Evolutionary conservation across 2,329 filamentous ascomycete genomes (phyloP).

Genomic region (Phaeosphaeriaceae sp.): DNA sequence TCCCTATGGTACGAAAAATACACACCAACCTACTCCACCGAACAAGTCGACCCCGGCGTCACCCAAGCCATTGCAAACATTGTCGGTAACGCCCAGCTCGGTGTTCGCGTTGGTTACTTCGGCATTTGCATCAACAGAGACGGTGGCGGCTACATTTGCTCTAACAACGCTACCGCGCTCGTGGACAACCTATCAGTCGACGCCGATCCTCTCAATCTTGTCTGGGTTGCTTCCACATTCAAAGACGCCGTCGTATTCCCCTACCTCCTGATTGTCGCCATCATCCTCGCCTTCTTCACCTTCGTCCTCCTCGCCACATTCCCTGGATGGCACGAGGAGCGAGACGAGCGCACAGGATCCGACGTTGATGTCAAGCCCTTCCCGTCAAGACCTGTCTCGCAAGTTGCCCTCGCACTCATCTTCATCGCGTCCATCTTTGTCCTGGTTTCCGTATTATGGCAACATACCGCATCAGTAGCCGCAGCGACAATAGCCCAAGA

Average conservation of each 20-base stretch:
- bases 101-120: constrained; percentile 95
- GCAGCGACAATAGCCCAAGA: constrained; percentile 93
- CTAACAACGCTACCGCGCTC: constrained; percentile 93
- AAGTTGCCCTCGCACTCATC: constrained; percentile 91
- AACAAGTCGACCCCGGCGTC: constrained; percentile 90
- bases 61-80: constrained; percentile 88
- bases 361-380: constrained; percentile 94
- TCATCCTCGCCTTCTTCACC: constrained; percentile 95
- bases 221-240: constrained; percentile 96
- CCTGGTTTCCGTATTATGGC: constrained; percentile 75
- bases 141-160: constrained; percentile 90
- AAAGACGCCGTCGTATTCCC: constrained; percentile 99
- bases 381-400: constrained; percentile 88
- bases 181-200: constrained; percentile 88
- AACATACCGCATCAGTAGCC: constrained; percentile 95
- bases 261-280: constrained; percentile 97
- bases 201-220: constrained; percentile 93
- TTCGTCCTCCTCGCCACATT: constrained; percentile 95
- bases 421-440: constrained; percentile 73
- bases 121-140: constrained; percentile 95
- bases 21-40: constrained; percentile 77
- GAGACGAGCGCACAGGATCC: constrained; percentile 74
- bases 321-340: constrained; percentile 95
- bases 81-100: constrained; percentile 80
- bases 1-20: constrained; percentile 96